These are phyloP conservation scores for Penicillium sp. DNA, from an alignment of 2,329 filamentous ascomycete genomes.

Conservation along the genomic window DNA sequence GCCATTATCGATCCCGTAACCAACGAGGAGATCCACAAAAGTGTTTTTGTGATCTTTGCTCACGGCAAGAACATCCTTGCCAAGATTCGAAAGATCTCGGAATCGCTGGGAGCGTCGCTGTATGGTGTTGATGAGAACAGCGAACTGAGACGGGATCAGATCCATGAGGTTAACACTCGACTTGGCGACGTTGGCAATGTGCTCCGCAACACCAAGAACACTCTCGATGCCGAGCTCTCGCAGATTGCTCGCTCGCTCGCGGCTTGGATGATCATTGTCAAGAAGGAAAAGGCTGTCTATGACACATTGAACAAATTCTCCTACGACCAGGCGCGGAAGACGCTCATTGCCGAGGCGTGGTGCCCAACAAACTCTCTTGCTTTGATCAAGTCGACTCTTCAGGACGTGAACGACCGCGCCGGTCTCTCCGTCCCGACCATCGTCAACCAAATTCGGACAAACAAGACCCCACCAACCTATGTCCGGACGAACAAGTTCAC, in stretches of 20 bases:
- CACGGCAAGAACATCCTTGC: conserved; percentile 97
- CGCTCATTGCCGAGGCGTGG: conserved; percentile 96
- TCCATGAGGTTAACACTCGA: conserved; percentile 93
- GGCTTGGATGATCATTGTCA: conserved; percentile 95
- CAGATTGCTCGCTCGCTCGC: conserved; percentile 90
- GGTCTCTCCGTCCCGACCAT: conserved; percentile 97
- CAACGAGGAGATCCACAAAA: conserved; percentile 92
- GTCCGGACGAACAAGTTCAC: conserved; percentile 99
- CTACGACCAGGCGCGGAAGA: conserved; percentile 91
- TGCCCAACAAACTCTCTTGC: conserved; percentile 86
- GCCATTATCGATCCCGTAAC: conserved; percentile 83
- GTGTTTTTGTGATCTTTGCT: conserved; percentile 98
- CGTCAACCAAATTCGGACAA: conserved; percentile 94
- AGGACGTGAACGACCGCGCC: conserved; percentile 93
- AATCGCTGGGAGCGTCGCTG: conserved; percentile 90
- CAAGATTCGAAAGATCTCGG: conserved; percentile 98
- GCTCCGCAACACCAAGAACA: conserved; percentile 88
- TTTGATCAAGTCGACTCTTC: conserved; percentile 84
- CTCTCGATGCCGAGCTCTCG: conserved; percentile 83
- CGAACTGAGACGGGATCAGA: conserved; percentile 89
- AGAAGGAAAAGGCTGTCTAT: conserved; percentile 98
- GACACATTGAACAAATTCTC: conserved; percentile 94
- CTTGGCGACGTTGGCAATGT: conserved; percentile 88
- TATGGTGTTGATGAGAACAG: conserved; percentile 98
- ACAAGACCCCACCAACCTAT: conserved; percentile 95